Conservation (phyloP, 2,329 filamentous ascomycete genomes). For the Aspergillus alliaceus region DNA sequence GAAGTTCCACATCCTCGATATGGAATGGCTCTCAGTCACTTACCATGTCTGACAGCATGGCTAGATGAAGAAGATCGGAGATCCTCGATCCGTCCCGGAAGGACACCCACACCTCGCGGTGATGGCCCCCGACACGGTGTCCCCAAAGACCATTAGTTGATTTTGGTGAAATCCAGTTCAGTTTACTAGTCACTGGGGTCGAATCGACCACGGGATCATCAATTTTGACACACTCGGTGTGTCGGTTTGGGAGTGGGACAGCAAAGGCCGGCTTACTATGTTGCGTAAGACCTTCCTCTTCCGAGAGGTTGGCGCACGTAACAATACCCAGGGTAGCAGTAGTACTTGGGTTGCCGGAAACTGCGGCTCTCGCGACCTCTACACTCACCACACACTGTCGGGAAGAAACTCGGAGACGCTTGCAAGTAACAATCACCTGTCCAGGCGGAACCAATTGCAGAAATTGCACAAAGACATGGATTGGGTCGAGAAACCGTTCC, state of each 20-base stretch:
- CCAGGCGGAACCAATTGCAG: constrained; percentile 18
- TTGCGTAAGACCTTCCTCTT: constrained; percentile 18
- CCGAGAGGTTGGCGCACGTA: constrained; percentile 18
- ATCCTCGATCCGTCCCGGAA: constrained; percentile 20
- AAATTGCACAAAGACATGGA: constrained; percentile 23
- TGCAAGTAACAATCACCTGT: constrained; percentile 15
- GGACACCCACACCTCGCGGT: constrained; percentile 24
- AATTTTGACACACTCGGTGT: constrained; percentile 19
- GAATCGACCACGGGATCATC: constrained; percentile 23
- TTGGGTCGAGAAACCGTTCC: constrained; percentile 16
- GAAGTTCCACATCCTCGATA: not conserved
- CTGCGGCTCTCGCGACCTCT: constrained; percentile 4
- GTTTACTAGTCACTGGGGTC: constrained; percentile 21
- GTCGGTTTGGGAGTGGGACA: constrained; percentile 9
- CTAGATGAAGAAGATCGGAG: constrained; percentile 16
- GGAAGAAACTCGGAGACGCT: constrained; percentile 13
- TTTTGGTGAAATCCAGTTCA: constrained; percentile 21
- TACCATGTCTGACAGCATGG: constrained; percentile 22
- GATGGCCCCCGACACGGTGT: constrained; percentile 22
- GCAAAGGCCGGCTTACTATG: not conserved
- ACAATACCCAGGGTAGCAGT: constrained; percentile 12
- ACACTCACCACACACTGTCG: constrained; percentile 20
- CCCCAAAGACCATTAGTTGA: constrained; percentile 21
- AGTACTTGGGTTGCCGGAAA: not conserved
- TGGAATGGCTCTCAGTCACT: not conserved